Percentiles rank a stretch among this genome's conserved stretches.
Evolutionary conservation across 495 filamentous ascomycete species (phyloP).

Genomic region (Melanomma pulvis-pyrius): DNA sequence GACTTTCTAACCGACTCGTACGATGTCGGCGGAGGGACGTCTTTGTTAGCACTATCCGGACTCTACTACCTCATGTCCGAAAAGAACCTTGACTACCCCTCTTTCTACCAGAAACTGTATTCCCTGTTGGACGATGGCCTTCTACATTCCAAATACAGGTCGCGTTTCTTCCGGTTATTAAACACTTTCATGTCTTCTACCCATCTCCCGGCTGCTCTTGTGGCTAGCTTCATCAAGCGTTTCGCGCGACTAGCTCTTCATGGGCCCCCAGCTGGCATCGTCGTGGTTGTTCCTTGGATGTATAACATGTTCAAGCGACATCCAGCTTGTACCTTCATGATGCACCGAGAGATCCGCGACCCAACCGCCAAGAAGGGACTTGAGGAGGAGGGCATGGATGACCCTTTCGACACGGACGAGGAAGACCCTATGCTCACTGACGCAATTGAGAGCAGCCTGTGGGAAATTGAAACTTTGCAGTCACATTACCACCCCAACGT

Average conservation of each 20-base stretch:
- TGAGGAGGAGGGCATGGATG: constrained; percentile 69
- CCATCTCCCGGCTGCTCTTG: constrained; percentile 85
- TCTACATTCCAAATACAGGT: constrained; percentile 90
- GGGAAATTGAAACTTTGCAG: constrained; percentile 90
- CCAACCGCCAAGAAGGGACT: constrained; percentile 58
- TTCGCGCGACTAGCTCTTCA: constrained; percentile 78
- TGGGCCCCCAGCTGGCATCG: constrained; percentile 85
- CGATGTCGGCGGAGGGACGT: constrained; percentile 78
- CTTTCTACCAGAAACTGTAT: constrained; percentile 93
- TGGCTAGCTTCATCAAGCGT: constrained; percentile 95
- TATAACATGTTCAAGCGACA: constrained; percentile 95
- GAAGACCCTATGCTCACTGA: constrained; percentile 79
- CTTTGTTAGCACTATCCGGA: constrained; percentile 86
- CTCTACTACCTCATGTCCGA: constrained; percentile 93
- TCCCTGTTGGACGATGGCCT: constrained; percentile 82
- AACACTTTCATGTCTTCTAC: constrained; percentile 91
- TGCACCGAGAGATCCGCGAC: constrained; percentile 73
- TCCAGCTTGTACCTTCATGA: constrained; percentile 90
- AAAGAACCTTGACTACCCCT: constrained; percentile 93
- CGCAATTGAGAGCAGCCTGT: constrained; percentile 89
- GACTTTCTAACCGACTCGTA: constrained; percentile 96
- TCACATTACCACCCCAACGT: constrained; percentile 97
- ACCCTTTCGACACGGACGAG: constrained; percentile 77
- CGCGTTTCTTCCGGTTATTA: constrained; percentile 87
- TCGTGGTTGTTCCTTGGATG: constrained; percentile 84